Conservation (phyloP, 768 basidiomycete genomes). For the Auriscalpium vulgare region DNA sequence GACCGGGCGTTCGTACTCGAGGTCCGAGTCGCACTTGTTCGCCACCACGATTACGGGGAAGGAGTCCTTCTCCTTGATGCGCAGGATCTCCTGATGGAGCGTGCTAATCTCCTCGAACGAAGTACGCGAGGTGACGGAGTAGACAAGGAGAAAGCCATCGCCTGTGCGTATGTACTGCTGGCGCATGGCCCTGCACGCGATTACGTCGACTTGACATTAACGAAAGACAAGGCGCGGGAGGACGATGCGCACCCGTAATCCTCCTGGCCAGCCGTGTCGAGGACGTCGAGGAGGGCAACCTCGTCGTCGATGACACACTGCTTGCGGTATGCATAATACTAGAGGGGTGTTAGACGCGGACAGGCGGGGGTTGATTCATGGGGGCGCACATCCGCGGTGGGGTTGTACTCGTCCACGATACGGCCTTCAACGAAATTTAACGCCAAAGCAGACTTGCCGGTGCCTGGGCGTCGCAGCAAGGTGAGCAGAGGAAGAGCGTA, state of each 20-base stretch:
- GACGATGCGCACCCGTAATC: conserved; percentile 77
- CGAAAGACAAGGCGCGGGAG: too few species aligned
- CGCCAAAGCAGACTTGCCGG: conserved; percentile 87
- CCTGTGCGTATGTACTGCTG: conserved; percentile 99
- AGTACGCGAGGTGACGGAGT: conserved; percentile 97
- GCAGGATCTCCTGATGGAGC: conserved; percentile 92
- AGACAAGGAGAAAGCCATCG: conserved; percentile 95
- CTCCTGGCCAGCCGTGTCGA: conserved; percentile 97
- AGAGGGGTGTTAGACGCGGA: neutral
- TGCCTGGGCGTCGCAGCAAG: conserved; percentile 27
- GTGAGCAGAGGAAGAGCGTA: neutral
- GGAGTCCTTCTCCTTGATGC: conserved; percentile 93
- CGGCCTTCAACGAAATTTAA: conserved; percentile 97
- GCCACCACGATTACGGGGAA: conserved; percentile 96
- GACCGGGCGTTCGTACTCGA: conserved; percentile 94
- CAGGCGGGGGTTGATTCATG: neutral
- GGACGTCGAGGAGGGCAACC: conserved; percentile 89
- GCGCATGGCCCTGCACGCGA: conserved; percentile 75
- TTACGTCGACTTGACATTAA: too few species aligned
- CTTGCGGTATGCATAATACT: conserved; percentile 87
- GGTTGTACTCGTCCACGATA: conserved; percentile 90
- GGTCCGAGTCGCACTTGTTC: conserved; percentile 76
- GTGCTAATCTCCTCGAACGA: conserved; percentile 95
- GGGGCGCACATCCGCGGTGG: conserved; percentile 65
- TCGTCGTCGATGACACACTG: conserved; percentile 98